Evolutionary conservation across 495 filamentous ascomycete species (phyloP).

Genomic region (Aspergillus sclerotiicarbonarius): DNA sequence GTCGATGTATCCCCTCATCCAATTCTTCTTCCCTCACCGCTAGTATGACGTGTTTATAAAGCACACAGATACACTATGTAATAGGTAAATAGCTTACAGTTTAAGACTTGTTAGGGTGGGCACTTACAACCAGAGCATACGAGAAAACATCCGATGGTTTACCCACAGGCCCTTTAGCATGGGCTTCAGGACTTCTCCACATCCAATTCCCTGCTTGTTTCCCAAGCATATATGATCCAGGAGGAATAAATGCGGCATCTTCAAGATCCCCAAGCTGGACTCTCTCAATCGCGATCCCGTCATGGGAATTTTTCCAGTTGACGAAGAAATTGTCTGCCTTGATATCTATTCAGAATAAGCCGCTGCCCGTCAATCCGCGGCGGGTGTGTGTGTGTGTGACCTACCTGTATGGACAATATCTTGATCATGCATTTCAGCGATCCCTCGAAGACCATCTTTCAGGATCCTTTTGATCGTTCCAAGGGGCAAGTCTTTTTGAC

Average conservation of each 20-base stretch:
- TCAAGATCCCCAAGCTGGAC: slow-evolving; percentile 44
- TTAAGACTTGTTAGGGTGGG: neutral
- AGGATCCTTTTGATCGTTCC: slow-evolving; percentile 41
- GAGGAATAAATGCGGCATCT: slow-evolving; percentile 45
- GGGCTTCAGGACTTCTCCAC: slow-evolving; percentile 44
- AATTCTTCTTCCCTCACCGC: slow-evolving; percentile 26
- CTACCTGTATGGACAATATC: slow-evolving; percentile 49
- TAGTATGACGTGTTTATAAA: slow-evolving; percentile 28
- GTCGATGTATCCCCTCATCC: slow-evolving; percentile 42
- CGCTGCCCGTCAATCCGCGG: neutral
- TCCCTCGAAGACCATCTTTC: slow-evolving; percentile 40
- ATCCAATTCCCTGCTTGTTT: slow-evolving; percentile 38
- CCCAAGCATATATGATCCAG: slow-evolving; percentile 27
- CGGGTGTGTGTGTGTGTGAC: too few species aligned
- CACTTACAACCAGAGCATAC: slow-evolving; percentile 43
- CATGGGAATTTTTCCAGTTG: slow-evolving; percentile 22
- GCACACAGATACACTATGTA: slow-evolving; percentile 29
- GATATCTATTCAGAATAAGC: slow-evolving; percentile 24
- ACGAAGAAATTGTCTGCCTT: slow-evolving; percentile 33
- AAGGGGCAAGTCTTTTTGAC: slow-evolving; percentile 36
- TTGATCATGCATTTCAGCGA: slow-evolving; percentile 45
- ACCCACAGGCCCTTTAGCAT: slow-evolving; percentile 30
- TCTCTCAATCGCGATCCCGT: slow-evolving; percentile 33
- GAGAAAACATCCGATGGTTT: slow-evolving; percentile 44
- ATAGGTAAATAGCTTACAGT: slow-evolving; percentile 2